Base-by-base conservation (phyloP, 768 basidiomycete genomes). In the Inosperma sp. region DNA sequence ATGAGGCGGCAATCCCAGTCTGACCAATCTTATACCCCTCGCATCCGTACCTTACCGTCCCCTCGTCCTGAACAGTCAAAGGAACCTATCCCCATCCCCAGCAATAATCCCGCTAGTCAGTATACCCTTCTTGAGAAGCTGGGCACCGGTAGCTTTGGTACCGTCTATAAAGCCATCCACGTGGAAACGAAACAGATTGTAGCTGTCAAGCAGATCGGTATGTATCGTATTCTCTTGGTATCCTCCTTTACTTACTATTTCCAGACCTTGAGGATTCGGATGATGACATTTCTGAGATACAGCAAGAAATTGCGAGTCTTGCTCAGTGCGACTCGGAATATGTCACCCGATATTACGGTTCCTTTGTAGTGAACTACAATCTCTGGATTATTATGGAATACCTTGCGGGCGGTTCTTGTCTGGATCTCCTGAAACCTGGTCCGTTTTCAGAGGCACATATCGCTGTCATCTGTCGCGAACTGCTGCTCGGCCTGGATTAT, bases 351-450 rank as follows among this genome's bases (percentile, higher is more conserved):
- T 98, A 98, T 67, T 97, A 96, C 62, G 94, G 93, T 37, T 93
- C 92, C 41, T 99, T 99, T 68, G 92, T 99, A 48, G 84, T 92
- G 57, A 84, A 88, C 29, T 98, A 95, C 76, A 95, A 97, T 68
- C 76, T 99, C 19, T 99, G 96, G 96, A 99, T 99, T 63, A 73
- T 99, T 62, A 98, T 99, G 96, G 96, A 99, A 69, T 99, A 92
- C 69, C 85, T 98, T 48, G 93, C 93, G 0, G 96, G 96, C 35
- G 96, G 96, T n/a, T 96, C 93, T 22, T 97, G 96, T 70, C 80
- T 97, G 48, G 96, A 98, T 69, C 78, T 99, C 48, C 81, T 98
- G 59, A 96, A 95, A 68, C 81, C 92, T 1, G 95, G 92, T 22
- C 73, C 80, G 25, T 96, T 97, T 67, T 82, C 86, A 12, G 96